Base-by-base conservation (phyloP, 768 basidiomycete genomes). In the Inosperma sp. region DNA sequence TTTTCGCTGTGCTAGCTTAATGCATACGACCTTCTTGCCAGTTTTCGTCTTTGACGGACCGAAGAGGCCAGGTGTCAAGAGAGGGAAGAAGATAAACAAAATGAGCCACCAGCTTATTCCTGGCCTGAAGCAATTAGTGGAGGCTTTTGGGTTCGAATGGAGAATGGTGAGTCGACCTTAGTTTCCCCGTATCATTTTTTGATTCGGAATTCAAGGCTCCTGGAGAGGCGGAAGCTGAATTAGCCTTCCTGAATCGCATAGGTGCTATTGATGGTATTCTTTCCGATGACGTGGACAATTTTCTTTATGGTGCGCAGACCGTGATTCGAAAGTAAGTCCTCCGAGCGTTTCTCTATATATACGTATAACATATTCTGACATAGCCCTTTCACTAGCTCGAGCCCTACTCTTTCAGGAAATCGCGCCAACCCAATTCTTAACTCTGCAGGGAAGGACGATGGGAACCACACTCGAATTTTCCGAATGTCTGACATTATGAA, bases 31-130 rank as follows among this genome's bases (percentile, higher is more conserved):
- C 0, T 72, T 88, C 40, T 68, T 85, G 14, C 83, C 84, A 1
- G 71, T 88, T 22, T 86, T 88, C 60, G 80, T 88, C 3, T 88
- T 88, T 61, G 85, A 88, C 64, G 86, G 87, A 0, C 78, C 80
- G 2, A 66, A 80, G 48, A 74, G 86, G 45, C 86, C 86, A 3
- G 73, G 76, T 31, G 58, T 79, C 54, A 88, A 89, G 69, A 79
- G 78, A 14, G 69, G 74, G 12, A 71, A 71, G 54, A 62, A 10
- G 12, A 9, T 9, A 23, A 9, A 37, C 5, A 8, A 17, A n/a
- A 10, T 9, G 7, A 4, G 5, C 60, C 81, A 62, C 44, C 36
- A 55, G 2, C 52, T 62, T 19, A 70, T 70, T 2, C 68, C 71
- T 48, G 72, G 72, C 14, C 77, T 80, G 71, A 79, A 81, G 62